Evolutionary conservation across 2,329 filamentous ascomycete genomes (phyloP).

Genomic region (Alternaria viburni): DNA sequence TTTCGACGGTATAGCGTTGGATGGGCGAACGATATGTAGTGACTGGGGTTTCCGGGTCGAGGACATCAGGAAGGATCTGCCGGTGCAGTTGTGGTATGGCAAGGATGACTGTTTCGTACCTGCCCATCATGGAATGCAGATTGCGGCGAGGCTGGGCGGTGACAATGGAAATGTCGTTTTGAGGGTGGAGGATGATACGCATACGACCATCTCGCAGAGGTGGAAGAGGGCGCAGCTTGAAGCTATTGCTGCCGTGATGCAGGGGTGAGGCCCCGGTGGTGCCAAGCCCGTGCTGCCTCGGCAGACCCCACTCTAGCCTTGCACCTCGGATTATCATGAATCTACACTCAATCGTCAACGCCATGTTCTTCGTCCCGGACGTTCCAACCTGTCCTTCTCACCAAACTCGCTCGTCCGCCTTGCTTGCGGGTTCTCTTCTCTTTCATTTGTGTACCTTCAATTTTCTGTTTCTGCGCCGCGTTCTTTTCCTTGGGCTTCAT

Average conservation of each 20-base stretch:
- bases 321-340: neutral
- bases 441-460: too few relatives aligned
- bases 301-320: neutral
- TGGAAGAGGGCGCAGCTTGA: constrained; percentile 25
- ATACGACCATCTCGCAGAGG: constrained; percentile 30
- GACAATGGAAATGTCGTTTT: constrained; percentile 27
- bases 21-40: constrained; percentile 36
- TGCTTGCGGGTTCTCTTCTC: too few relatives aligned
- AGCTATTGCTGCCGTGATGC: constrained; percentile 12
- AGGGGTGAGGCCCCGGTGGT: neutral
- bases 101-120: constrained; percentile 44
- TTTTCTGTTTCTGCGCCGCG: neutral
- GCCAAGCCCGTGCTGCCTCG: neutral
- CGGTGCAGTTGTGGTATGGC: constrained; percentile 40
- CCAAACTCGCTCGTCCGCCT: too few relatives aligned
- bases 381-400: neutral
- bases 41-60: constrained; percentile 45
- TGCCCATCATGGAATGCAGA: constrained; percentile 41
- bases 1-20: constrained; percentile 34
- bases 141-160: constrained; percentile 38
- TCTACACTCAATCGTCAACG: neutral
- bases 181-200: constrained; percentile 45
- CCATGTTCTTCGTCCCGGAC: neutral
- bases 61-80: constrained; percentile 45
- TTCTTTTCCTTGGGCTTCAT: neutral